Base-by-base conservation (phyloP, 371 early-diverging fungal species). In the Mucor irregularis region DNA sequence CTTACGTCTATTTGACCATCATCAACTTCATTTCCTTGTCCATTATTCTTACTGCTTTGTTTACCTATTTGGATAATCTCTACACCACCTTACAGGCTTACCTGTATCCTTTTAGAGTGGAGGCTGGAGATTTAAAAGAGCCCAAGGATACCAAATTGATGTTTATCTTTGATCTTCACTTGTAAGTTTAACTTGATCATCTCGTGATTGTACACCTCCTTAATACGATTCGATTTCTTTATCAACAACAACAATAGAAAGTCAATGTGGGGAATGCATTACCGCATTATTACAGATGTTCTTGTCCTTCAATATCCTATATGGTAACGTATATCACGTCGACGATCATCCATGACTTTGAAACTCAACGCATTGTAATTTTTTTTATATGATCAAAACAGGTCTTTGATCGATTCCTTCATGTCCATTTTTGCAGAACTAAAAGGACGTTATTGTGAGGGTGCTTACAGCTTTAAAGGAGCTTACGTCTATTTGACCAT, bases 221-320 rank as follows among this genome's bases (percentile, higher is more conserved):
- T n/a, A n/a, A n/a, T n/a, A n/a, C n/a, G n/a, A n/a, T n/a, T n/a
- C n/a, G n/a, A n/a, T n/a, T n/a, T n/a, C n/a, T n/a, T 38, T 16
- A 5, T 14, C 38, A 2, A n/a, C n/a, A n/a, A n/a, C n/a, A n/a
- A n/a, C n/a, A n/a, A 24, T 60, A 77, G 78, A 7, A 66, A 69
- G 48, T 79, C 79, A 5, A 75, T 62, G 46, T 79, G 74, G 66
- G 79, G 79, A 10, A 53, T 70, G 58, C 79, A 79, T 53, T 79
- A 66, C 44, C 68, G 76, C 11, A 62, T 61, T 10, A 68, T 79
- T 6, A 74, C 66, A 11, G 72, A 71, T 10, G 64, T 79, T n/a
- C 49, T 69, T 4, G 74, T 79, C 3, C 61, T 67, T 11, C 79
- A 79, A 53, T 79, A 65, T 54, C 79, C 79, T 26, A 45, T 79